Percentiles rank a stretch among this genome's conserved stretches.
These are phyloP conservation scores for Zygnema circumcarinatum DNA, from an alignment of 139 green algal genomes.

Conservation along the genomic window DNA sequence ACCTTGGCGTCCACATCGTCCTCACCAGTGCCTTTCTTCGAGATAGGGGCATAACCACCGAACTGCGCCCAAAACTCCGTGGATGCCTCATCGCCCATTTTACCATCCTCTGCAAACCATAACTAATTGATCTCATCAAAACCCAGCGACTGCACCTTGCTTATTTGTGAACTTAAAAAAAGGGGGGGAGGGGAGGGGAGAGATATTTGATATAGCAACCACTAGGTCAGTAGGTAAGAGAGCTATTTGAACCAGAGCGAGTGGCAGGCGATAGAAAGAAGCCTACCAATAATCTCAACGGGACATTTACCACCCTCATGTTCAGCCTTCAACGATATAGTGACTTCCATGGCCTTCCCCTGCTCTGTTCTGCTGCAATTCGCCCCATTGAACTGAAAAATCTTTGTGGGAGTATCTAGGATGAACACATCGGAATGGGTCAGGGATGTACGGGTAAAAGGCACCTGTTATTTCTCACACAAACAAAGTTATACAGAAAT, in stretches of 20 bases:
- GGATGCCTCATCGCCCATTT: constrained; percentile 42
- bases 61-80: constrained; percentile 51
- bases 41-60: constrained; percentile 52
- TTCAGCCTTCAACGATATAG: constrained; percentile 14
- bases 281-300: constrained; percentile 33
- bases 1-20: constrained; percentile 51
- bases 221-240: no score
- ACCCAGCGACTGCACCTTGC: no score
- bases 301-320: constrained; percentile 19
- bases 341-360: constrained; percentile 38
- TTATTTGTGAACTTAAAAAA: no score
- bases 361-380: constrained; percentile 46
- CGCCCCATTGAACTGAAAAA: constrained; percentile 58
- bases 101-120: constrained; percentile 53
- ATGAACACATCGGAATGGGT: constrained; percentile 53
- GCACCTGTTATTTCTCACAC: constrained; percentile 50
- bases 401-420: constrained; percentile 45
- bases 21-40: constrained; percentile 37
- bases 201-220: no score
- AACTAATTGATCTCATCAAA: neutral
- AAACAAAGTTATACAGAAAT: no score
- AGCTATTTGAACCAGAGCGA: no score
- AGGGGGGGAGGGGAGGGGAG: no score
- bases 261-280: no score
- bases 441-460: constrained; percentile 36